Evolutionary conservation across 345 rosid genomes (phyloP), one percentile per base, ranked within the genome.

Genomic region (Euphorbia lathyris): DNA sequence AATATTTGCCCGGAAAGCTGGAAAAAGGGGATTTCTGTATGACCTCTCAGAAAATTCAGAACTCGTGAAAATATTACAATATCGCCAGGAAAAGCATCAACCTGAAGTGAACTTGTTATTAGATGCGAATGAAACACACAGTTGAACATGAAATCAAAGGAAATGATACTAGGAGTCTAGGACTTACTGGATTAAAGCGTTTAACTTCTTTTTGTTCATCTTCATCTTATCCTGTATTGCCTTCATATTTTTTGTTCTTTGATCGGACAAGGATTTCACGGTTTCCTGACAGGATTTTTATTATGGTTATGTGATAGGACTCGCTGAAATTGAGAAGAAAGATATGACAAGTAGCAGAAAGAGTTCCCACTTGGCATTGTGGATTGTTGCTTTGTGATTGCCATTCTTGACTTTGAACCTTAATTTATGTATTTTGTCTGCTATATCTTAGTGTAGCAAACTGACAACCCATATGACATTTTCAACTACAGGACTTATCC

Each of bases 41-140:
- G 68, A 90, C 99, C 99, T 90, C 99, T 88, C 32, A 95, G 88
- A 75, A 95, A 92, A 87, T 92, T 90, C 71, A 95, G 82, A 74
- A 95, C 97, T 79, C 99, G 83, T 30, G 86, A 65, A 85, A 95
- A 91, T 74, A 95, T 95, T 51, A 95, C 93, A 79, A 95, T 95
- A 81, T 95, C 99, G 56, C 99, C 97, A 60, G 99, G 99, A 83
- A 95, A 88, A 63, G 97, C 99, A 82, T 95, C 99, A 74, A 95
- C 84, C 99, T 95, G 86, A 75, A 71, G 71, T 12, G 43, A 48
- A 55, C 4, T 56, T 22, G 61, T 65, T 51, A 70, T 7, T 32
- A 72, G 56, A 47, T 53, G 48, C 43, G 57, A 52, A 68, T 22
- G 50, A 68, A 38, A 64, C 61, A 66, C 23, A 64, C 55, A 53